phyloP scores from a whole-genome alignment of 441 rosid species.

The Erodium moschatum region DNA sequence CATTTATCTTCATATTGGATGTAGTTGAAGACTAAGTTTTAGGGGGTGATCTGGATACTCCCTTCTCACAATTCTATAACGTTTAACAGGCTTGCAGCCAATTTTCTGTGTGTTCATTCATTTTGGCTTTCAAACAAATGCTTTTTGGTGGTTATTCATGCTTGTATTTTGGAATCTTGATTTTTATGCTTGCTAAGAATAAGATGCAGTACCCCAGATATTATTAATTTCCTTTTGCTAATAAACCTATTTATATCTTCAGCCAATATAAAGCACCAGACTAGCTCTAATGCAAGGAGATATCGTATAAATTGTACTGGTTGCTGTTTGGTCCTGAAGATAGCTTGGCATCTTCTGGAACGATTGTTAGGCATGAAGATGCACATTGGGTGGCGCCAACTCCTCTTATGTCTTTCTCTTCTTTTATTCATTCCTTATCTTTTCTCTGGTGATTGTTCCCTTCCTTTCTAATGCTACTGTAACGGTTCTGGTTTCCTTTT shows the following conservation, averaged over 20 bases:
- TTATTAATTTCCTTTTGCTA: neutral
- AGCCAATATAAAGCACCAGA: neutral
- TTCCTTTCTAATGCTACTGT: neutral
- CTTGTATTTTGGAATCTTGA: neutral
- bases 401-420: conserved; percentile 46
- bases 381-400: conserved; percentile 57
- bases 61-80: no score
- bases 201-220: no score
- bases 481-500: neutral
- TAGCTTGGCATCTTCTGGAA: neutral
- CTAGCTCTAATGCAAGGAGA: neutral
- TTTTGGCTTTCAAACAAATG: neutral
- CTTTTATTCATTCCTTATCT: conserved; percentile 47
- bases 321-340: neutral
- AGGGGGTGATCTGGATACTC: neutral
- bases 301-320: neutral
- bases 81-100: neutral
- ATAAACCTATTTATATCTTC: neutral
- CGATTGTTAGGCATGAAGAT: conserved; percentile 32
- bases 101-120: neutral
- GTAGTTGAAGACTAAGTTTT: neutral
- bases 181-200: neutral
- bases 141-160: neutral
- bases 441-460: conserved; percentile 33
- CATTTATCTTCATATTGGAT: neutral